Evolutionary conservation across 2,329 filamentous ascomycete genomes (phyloP), one percentile per base, ranked within the genome.

Genomic region (Chrysosporium keratinophilum): DNA sequence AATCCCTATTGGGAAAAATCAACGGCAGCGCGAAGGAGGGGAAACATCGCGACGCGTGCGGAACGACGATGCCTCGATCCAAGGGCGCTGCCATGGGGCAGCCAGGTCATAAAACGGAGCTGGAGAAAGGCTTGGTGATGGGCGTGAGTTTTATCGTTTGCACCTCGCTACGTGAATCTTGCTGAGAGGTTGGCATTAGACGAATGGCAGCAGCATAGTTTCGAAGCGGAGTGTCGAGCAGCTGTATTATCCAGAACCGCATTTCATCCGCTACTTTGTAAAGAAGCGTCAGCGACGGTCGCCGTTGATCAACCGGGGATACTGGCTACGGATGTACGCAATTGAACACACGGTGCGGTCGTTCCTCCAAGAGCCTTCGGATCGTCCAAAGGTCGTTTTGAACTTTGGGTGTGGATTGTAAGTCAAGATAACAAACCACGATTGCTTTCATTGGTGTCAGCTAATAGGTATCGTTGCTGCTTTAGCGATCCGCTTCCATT

Each of bases 221-320:
- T 95, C 89, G 12, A 96, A 96, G 67, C 77, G 89, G 60, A 93
- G 88, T 62, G 90, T 96, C n/a, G 89, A 95, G 65, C 84, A 84
- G 61, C 74, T 95, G 12, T 96, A 96, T 68, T 84, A 87, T 64
- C 77, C 84, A 35, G 82, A 94, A 63, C 80, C 85, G 28, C 86
- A 94, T 66, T 95, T 87, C 73, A 91, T 93, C 61, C 84, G 86
- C 45, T 84, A 88, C 65, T 96, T 96, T 68, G 88, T 95, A 34
- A 83, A 80, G 60, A 94, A 90, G 67, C 85, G 86, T 60, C 83
- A 88, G 68, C 78, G 88, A 56, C 78, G 90, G 46, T 83, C 88
- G n/a, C 89, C 91, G 1, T 75, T 95, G 50, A 93, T 95, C 64
- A 95, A 95, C 67, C 80, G 90, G 44, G 88, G 88, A 47, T 95